These are phyloP conservation scores for Theileria sp. DNA, from an alignment of 169 alveolate species.

Conservation along the genomic window DNA sequence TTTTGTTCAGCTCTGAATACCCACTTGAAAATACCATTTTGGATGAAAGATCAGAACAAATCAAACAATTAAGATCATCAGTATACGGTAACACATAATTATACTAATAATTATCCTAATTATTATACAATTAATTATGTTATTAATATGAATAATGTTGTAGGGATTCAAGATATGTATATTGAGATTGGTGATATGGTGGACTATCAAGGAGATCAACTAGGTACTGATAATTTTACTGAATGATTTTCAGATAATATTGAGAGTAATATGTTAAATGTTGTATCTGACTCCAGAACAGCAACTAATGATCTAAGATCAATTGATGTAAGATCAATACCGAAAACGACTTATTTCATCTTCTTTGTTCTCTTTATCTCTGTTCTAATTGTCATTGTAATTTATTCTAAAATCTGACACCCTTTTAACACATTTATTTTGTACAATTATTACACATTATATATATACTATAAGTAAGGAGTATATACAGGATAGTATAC, in stretches of 20 bases:
- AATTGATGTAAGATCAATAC: constrained; percentile 7
- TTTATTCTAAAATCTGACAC: constrained; percentile 9
- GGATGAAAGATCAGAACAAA: constrained; percentile 61
- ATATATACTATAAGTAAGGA: too few species aligned
- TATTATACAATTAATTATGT: neutral
- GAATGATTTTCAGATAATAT: constrained; percentile 32
- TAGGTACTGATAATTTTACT: constrained; percentile 22
- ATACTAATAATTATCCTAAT: neutral
- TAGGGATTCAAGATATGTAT: constrained; percentile 59
- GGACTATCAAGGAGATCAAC: constrained; percentile 65
- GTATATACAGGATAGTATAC: too few species aligned
- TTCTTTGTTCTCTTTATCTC: neutral
- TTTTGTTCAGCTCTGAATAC: constrained; percentile 15
- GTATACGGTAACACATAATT: constrained; percentile 31
- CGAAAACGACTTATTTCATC: constrained; percentile 11
- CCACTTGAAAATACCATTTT: constrained; percentile 45
- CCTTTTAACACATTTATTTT: neutral
- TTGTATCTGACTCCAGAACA: constrained; percentile 38
- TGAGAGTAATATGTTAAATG: constrained; percentile 53
- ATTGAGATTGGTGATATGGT: constrained; percentile 62
- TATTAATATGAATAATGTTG: neutral
- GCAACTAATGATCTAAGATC: constrained; percentile 23
- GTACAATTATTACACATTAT: neutral
- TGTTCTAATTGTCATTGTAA: neutral
- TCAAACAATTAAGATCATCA: constrained; percentile 33